Percentiles rank a stretch among this genome's conserved stretches.
Conservation (phyloP, 495 filamentous ascomycete species). For the Aspergillus coremiiformis region DNA sequence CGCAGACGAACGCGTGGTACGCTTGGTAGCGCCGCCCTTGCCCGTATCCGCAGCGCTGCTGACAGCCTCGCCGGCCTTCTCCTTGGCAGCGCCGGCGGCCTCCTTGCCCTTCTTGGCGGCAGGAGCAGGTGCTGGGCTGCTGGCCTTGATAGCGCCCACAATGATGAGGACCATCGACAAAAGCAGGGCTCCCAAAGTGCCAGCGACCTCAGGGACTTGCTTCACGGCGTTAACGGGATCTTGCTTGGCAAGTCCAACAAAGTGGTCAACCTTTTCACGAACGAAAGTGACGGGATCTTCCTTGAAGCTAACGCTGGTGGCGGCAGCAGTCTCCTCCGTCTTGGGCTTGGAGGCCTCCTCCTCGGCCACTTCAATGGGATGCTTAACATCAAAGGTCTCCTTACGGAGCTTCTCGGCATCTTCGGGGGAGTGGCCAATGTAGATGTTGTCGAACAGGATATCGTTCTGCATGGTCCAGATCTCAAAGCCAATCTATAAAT, state of each 20-base stretch:
- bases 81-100: constrained; percentile 63
- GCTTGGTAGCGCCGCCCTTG: constrained; percentile 61
- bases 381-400: constrained; percentile 92
- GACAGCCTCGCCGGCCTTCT: constrained; percentile 67
- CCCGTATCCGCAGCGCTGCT: constrained; percentile 57
- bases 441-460: constrained; percentile 99
- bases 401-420: constrained; percentile 86
- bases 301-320: constrained; percentile 78
- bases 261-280: constrained; percentile 85
- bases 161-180: constrained; percentile 63
- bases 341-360: constrained; percentile 81
- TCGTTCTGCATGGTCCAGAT: constrained; percentile 99
- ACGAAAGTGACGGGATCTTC: constrained; percentile 88
- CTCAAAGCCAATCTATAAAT: constrained; percentile 80
- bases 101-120: constrained; percentile 64
- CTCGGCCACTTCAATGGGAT: constrained; percentile 71
- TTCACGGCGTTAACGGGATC: constrained; percentile 87
- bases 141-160: constrained; percentile 48
- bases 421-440: constrained; percentile 94
- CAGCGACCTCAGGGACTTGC: constrained; percentile 85
- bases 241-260: constrained; percentile 74
- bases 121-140: constrained; percentile 47
- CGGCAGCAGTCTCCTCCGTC: constrained; percentile 53
- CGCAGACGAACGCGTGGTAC: constrained; percentile 52
- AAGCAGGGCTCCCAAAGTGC: constrained; percentile 61